Percentiles rank a stretch among this genome's conserved stretches.
These are phyloP conservation scores for Colletotrichum navitas DNA, from an alignment of 2,329 filamentous ascomycete species.

Conservation along the genomic window DNA sequence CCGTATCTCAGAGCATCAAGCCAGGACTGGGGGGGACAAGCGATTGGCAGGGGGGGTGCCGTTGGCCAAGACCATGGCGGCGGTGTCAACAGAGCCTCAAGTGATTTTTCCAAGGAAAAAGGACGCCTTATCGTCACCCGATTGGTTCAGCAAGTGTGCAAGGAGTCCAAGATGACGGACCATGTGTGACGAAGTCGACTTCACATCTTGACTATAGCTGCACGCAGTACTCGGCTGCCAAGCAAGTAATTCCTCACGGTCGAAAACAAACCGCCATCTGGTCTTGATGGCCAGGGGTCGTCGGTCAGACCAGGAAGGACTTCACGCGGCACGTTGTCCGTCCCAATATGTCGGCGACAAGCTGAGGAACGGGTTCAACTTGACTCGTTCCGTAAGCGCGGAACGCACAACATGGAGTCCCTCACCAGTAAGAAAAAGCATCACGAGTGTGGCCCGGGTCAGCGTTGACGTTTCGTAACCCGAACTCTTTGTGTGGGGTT, in stretches of 20 bases:
- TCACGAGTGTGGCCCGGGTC: not conserved
- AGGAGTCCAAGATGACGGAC: not conserved
- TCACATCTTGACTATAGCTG: not conserved
- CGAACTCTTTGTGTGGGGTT: not conserved
- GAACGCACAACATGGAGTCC: not conserved
- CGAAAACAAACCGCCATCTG: not conserved
- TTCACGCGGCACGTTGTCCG: not conserved
- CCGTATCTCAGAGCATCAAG: constrained; percentile 4
- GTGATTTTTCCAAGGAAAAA: not conserved
- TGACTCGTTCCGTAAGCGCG: not conserved
- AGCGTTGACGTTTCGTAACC: not conserved
- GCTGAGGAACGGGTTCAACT: not conserved
- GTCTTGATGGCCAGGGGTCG: not conserved
- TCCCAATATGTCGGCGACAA: not conserved
- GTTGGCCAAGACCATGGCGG: not conserved
- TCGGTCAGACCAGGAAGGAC: not conserved
- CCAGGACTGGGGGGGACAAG: not conserved
- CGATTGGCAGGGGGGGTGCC: not conserved
- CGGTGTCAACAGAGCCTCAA: constrained; percentile 1
- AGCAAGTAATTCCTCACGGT: not conserved
- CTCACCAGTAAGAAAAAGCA: not conserved
- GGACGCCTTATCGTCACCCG: not conserved
- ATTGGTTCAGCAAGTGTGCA: not conserved
- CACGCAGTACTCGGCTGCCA: not conserved
- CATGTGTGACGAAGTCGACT: not conserved